Evolutionary conservation across 371 early-diverging fungal species (phyloP), one percentile per base, ranked within the genome.

Genomic region (Mortierella sp.): DNA sequence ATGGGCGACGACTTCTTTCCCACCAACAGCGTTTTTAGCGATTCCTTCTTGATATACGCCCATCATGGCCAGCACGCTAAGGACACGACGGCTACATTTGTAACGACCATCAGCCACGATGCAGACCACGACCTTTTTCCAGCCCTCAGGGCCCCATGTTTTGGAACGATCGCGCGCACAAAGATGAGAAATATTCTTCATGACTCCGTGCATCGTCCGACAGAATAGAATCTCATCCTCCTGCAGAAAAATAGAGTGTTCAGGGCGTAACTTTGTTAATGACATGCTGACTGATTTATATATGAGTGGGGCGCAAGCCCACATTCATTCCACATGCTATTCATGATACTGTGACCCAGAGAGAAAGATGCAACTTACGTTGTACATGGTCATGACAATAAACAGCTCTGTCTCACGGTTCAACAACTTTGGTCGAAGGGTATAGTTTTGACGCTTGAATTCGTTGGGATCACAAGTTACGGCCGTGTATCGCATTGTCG

Each of bases 41-140:
- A 97, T 85, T 16, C 95, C 96, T 51, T 96, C 95, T 83, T 96
- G 96, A 80, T 92, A 97, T 14, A 89, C 88, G 6, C 97, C 97
- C 84, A 96, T 85, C 59, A 93, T 83, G 31, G 93, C 94, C 34
- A 97, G 84, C 55, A 92, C 87, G 27, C 89, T 86, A n/a, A 95
- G 84, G 1, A 91, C 91, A 21, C 91, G 88, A 27, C 87, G 86
- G 64, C 93, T 85, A 54, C 94, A 85, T 69, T 90, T 91, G 63
- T 79, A 81, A 62, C 92, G 87, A 30, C 93, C 93, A 62, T 93
- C 95, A 6, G 94, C 85, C 30, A 93, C 91, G 47, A 95, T 89
- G 59, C 96, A 96, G 41, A 97, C 91, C 8, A 94, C 93, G 4
- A 94, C 88, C 67, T 95, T 94, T 71, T 93, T 86, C 97, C 97